Base-by-base conservation (phyloP, 2,329 filamentous ascomycete genomes). In the Emmonsiellopsis sp. region DNA sequence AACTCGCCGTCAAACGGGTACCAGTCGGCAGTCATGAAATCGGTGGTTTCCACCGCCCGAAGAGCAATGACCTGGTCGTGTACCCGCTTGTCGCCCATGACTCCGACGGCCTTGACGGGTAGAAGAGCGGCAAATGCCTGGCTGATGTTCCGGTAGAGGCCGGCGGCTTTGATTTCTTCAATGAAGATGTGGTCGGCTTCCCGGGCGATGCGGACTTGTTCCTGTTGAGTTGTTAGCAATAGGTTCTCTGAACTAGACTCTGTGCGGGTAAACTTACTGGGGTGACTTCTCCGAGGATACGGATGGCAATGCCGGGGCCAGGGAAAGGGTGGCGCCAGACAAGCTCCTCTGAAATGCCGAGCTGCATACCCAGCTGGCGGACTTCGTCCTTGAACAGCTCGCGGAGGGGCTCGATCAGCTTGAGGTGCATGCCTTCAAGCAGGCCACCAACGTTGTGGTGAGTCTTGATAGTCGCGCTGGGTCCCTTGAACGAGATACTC, bases 361-460 rank as follows among this genome's bases (percentile, higher is more conserved):
- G 75, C 55, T 85, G 76, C 13, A 78, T 80, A 16, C 86, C 85
- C 2, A 89, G 70, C 59, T 76, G 70, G 57, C 85, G 79, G 34
- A 88, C 86, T 71, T 91, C 86, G 61, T 91, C 85, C 68, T 91
- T 91, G 79, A 89, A 89, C 41, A 90, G 75, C 65, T 87, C 83
- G 40, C 85, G 78, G 1, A 90, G 79, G 5, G 86, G 86, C 70
- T 92, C 86, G 55, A 91, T 85, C 37, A 62, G 59, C 53, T 63
- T 63, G 42, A 59, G 57, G 57, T 78, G 73, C 78, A 82, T 81
- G 60, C 75, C 74, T 59, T 77, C 74, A 13, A 83, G 81, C 1
- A 89, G 76, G 57, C 85, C 85, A 48, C 86, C 86, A 34, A 87
- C 85, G 62, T 87, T 77, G 58, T 68, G 67, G 53, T 86, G 84